Evolutionary conservation across 1,284 basidiomycete species (phyloP), one percentile per base, ranked within the genome.

Genomic region (Athelia sp.): DNA sequence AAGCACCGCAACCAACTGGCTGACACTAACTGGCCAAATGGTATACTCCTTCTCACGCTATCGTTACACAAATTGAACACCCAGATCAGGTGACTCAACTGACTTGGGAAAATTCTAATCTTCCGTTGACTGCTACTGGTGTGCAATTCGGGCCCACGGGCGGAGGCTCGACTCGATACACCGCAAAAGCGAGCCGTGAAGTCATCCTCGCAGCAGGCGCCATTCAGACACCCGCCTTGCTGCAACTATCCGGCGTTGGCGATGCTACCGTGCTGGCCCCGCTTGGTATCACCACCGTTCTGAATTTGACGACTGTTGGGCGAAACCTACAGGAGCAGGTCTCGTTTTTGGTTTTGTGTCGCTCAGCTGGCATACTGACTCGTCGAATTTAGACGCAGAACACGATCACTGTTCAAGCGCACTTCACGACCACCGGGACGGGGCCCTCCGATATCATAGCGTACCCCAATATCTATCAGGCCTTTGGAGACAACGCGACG

Each of bases 311-410:
- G 52, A 70, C 67, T 3, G 75, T 76, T 10, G 73, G 73, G 4
- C 66, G 61, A 55, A 78, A 76, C 56, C 62, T 78, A 17, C 74
- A 76, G 55, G 74, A 76, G 53, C 74, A 76, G 63, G 66, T 66
- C 22, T n/a, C 34, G 29, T 17, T 17, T 22, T 21, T 17, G 15
- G 36, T n/a, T 40, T 29, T 29, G 6, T 29, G 13, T 29, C 6
- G 26, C 13, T 4, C 26, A 4, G 26, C 13, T 4, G 26, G 26
- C n/a, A n/a, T n/a, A 13, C 26, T 14, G 21, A 32, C 14, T 13
- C 35, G n/a, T 17, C 17, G 14, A 19, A 14, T 1, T 13, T 46
- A 17, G 6, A 29, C 45, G 6, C 1, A 31, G 54, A 60, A 58
- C 21, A 55, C 55, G 51, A 60, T 55, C 46, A 50, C 55, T 8